Base-by-base conservation (phyloP, 148 eudicot species). In the Rhododendron ovatum region DNA sequence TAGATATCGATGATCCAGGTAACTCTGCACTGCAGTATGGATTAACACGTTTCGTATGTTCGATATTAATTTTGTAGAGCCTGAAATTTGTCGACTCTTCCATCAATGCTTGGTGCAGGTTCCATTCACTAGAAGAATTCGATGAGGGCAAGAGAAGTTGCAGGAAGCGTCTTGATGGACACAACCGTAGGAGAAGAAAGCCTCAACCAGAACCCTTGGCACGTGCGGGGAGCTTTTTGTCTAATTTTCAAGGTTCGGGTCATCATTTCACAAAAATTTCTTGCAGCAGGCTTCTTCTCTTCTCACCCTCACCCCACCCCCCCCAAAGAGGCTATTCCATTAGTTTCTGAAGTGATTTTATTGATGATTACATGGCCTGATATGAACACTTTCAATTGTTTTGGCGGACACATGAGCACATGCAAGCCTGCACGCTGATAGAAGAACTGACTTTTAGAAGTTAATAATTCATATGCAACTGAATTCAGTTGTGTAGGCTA, bases 71-170 rank as follows among this genome's bases (percentile, higher is more conserved):
- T 78, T 7, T 28, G 50, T 39, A n/a, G 3, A 81, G 84, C 37
- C 51, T 24, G 78, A 71, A 53, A 78, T 43, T 55, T 55, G 14
- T 57, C 59, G 18, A 73, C 26, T 75, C 20, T 57, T 59, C 69
- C 35, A 33, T 73, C 57, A 24, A 41, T 35, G 73, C 35, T 37
- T 67, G 35, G 26, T 82, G 33, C 33, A 87, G 89, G 84, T 87
- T 87, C 59, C 89, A 87, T 84, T 80, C 89, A 81, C 84, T 87
- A 55, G 89, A 87, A 73, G 89, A 87, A 74, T 87, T 87, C 80
- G 87, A 87, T 35, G 86, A 87, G 9, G 89, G 89, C 37, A 87
- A 87, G 84, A 80, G 89, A 81, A 87, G 89, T 67, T 87, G 89
- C 76, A 87, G 89, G 75, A 87, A 84, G 75, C 86, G 89, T 80